Conservation (phyloP, 2,329 filamentous ascomycete species). For the Fusarium pseudonygamai region DNA sequence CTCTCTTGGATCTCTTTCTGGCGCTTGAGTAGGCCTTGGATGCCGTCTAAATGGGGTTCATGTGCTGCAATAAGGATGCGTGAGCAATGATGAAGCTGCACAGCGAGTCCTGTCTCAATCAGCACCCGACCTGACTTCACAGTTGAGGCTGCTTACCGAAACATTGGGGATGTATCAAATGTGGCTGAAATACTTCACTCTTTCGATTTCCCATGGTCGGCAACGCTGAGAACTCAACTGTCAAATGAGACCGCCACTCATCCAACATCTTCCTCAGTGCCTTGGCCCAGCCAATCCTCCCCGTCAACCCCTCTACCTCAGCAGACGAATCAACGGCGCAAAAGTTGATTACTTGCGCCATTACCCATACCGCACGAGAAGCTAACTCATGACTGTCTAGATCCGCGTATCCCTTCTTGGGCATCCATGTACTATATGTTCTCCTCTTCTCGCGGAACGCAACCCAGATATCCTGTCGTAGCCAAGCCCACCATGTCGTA, state of each 20-base stretch:
- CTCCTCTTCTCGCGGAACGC: conserved; percentile 67
- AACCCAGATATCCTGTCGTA: conserved; percentile 73
- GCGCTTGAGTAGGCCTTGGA: conserved; percentile 55
- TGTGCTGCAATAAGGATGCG: conserved; percentile 49
- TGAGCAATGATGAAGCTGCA: conserved; percentile 29
- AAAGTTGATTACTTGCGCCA: conserved; percentile 67
- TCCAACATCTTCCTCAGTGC: conserved; percentile 35
- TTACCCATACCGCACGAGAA: conserved; percentile 61
- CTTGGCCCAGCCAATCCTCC: conserved; percentile 18
- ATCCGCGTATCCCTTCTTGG: conserved; percentile 57
- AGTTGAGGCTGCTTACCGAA: conserved; percentile 33
- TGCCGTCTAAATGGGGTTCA: conserved; percentile 31
- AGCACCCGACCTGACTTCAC: fast-evolving
- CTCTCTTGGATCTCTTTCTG: conserved; percentile 38
- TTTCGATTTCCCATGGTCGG: conserved; percentile 43
- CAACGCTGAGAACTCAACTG: conserved; percentile 52
- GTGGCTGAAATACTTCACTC: conserved; percentile 51
- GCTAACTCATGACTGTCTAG: conserved; percentile 65
- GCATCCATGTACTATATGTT: conserved; percentile 67
- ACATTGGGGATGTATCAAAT: conserved; percentile 61
- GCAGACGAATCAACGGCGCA: conserved; percentile 42
- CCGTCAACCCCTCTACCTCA: conserved; percentile 7
- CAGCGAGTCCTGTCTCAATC: conserved; percentile 9
- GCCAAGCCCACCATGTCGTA: conserved; percentile 73
- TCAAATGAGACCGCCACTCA: conserved; percentile 47